Base-by-base conservation (phyloP, 73 alveolate species). In the Durusdinium trenchii region DNA sequence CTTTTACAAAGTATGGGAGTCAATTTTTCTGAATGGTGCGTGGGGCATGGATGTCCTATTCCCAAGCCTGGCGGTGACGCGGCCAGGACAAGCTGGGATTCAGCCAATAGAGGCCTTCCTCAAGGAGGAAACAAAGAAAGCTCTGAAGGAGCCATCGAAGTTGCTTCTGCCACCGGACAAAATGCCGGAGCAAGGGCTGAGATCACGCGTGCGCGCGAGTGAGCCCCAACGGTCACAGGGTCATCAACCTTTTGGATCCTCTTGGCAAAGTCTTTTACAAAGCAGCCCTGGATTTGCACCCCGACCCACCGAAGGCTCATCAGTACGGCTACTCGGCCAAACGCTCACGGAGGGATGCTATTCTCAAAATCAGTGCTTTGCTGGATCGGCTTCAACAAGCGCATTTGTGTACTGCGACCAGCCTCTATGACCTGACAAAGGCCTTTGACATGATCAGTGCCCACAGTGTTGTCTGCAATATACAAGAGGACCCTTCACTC, bases 61-160 rank as follows among this genome's bases (percentile, higher is more conserved):
- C 96, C 96, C 43, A 90, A 90, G 54, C 69, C 85, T 51, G 96
- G 87, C 38, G 87, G 96, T 20, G 86, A n/a, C 32, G 43, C 87
- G 30, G 26, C 76, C n/a, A n/a, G n/a, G n/a, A n/a, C n/a, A n/a
- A n/a, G n/a, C n/a, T n/a, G n/a, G n/a, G n/a, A n/a, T n/a, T n/a
- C n/a, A n/a, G n/a, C n/a, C n/a, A n/a, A n/a, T n/a, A n/a, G n/a
- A n/a, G n/a, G n/a, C n/a, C n/a, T n/a, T n/a, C n/a, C n/a, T n/a
- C n/a, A n/a, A n/a, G n/a, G n/a, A n/a, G n/a, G n/a, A n/a, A n/a
- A n/a, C n/a, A n/a, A n/a, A n/a, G n/a, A n/a, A n/a, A n/a, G n/a
- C n/a, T n/a, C n/a, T n/a, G n/a, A n/a, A n/a, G n/a, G n/a, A n/a
- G n/a, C n/a, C n/a, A n/a, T n/a, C n/a, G n/a, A n/a, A n/a, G n/a